Base-by-base conservation (phyloP, 2,329 filamentous ascomycete species). In the Zymoseptoria brevis region DNA sequence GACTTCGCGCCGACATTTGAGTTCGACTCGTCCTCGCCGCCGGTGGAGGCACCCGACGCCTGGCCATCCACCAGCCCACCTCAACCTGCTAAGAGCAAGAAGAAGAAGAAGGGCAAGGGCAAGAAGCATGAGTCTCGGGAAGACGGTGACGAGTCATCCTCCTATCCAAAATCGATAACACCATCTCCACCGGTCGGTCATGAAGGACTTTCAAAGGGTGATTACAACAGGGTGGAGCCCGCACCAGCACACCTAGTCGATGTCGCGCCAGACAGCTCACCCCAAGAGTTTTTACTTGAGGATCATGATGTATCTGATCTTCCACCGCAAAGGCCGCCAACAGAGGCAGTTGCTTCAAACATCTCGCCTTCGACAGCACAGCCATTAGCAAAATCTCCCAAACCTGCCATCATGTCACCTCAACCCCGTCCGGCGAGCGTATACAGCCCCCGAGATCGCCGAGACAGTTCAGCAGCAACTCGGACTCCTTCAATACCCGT, bases 21-120 rank as follows among this genome's bases (percentile, higher is more conserved):
- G 59, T 61, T 64, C 61, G 59, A 64, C 59, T 45, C 35, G 35
- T 45, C 35, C 35, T 45, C 35, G 35, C 35, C 35, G 35, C 35
- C 35, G 5, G 35, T 11, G 35, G 62, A 66, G 58, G 54, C 62
- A 56, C 58, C 60, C 53, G 55, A 60, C 45, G 61, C 63, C 57
- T 58, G 62, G n/a, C 29, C 60, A 41, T 51, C 60, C 21, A 48
- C 57, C 51, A 50, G 58, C 50, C 56, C 60, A 45, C 45, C 62
- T 49, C 21, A 60, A 56, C 19, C 56, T 29, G 19, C 53, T 19
- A 61, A 58, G 56, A 65, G 61, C 60, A 67, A 65, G 57, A 66
- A 63, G 56, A 70, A 69, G 62, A 67, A 66, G 60, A 70, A 70
- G 61, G 60, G 57, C 30, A 66, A 65, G 62, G 67, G 66, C 56